phyloP scores from a whole-genome alignment of 768 basidiomycete species.

The Suillus clintonianus region DNA sequence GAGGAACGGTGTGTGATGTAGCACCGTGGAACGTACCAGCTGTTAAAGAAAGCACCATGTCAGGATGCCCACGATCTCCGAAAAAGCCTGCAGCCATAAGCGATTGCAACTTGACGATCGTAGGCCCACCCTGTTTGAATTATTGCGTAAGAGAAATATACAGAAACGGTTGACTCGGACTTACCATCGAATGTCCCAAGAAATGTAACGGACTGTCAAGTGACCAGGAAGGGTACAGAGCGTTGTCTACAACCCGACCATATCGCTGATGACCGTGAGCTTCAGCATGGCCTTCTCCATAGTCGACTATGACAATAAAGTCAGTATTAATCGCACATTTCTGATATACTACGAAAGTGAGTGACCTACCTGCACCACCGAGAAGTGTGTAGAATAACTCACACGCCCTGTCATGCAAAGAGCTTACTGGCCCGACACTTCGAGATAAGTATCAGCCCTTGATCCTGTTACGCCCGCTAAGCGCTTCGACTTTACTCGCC shows the following conservation, averaged over 20 bases:
- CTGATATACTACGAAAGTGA: background rate
- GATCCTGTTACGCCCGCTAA: background rate
- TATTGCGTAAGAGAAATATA: too few relatives aligned
- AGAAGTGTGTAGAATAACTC: constrained; percentile 48
- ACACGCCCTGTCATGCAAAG: constrained; percentile 54
- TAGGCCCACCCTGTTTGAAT: constrained; percentile 44
- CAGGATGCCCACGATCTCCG: constrained; percentile 36
- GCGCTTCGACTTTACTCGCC: constrained; percentile 13
- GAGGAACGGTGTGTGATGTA: background rate
- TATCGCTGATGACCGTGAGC: constrained; percentile 41
- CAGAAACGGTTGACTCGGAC: constrained; percentile 10
- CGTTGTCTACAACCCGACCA: constrained; percentile 40
- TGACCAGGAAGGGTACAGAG: constrained; percentile 51
- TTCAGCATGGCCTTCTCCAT: constrained; percentile 45
- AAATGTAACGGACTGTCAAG: constrained; percentile 46
- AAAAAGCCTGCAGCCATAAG: constrained; percentile 45
- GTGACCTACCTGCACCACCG: constrained; percentile 43
- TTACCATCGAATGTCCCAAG: constrained; percentile 49
- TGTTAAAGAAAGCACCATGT: constrained; percentile 50
- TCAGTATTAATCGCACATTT: background rate
- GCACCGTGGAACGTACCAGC: constrained; percentile 31
- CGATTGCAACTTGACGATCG: constrained; percentile 47
- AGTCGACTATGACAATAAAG: constrained; percentile 39
- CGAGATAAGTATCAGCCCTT: background rate
- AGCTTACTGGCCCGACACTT: constrained; percentile 54